Conservation (phyloP, 768 basidiomycete species). For the Lactarius quietus region DNA sequence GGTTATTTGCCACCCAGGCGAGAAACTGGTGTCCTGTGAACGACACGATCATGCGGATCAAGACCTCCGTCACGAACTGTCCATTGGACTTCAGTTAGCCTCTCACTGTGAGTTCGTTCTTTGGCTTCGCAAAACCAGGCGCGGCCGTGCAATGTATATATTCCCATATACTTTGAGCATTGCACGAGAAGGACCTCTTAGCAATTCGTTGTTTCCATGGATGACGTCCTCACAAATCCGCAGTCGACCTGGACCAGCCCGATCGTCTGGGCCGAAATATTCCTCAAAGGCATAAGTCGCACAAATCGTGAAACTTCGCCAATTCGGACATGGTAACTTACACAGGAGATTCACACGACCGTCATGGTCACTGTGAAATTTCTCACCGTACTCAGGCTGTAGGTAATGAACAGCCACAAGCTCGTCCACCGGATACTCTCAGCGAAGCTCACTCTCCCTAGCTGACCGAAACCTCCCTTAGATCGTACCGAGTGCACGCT, state of each 20-base stretch:
- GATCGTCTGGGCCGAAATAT: conserved; percentile 45
- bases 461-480: no score
- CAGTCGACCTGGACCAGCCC: conserved; percentile 37
- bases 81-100: conserved; percentile 35
- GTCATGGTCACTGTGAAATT: no score
- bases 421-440: no score
- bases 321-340: conserved; percentile 47
- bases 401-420: no score
- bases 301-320: conserved; percentile 47
- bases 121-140: conserved; percentile 22
- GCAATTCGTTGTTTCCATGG: not conserved
- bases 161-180: conserved; percentile 25
- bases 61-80: conserved; percentile 46
- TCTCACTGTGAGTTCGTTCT: conserved; percentile 40
- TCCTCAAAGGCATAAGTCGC: conserved; percentile 47
- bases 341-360: no score
- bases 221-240: not conserved
- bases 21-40: conserved; percentile 40
- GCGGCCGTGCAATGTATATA: conserved; percentile 29
- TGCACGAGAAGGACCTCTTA: conserved; percentile 23
- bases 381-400: no score
- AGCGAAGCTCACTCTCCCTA: no score
- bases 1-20: conserved; percentile 41
- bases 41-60: conserved; percentile 44
- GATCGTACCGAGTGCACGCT: no score